Evolutionary conservation across 371 early-diverging fungal species (phyloP).

Genomic region (Haplosporangium sp.): DNA sequence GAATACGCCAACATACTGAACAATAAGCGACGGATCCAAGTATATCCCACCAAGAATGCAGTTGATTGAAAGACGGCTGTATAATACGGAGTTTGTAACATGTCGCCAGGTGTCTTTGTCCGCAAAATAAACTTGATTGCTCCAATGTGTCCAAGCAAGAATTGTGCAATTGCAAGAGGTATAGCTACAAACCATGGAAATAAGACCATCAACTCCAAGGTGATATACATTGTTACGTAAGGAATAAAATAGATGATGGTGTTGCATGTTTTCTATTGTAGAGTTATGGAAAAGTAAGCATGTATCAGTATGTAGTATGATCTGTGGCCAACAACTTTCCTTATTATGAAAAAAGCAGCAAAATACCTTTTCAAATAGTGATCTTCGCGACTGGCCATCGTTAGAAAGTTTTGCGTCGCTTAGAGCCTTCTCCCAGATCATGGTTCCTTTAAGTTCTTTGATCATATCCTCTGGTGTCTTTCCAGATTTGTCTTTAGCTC

Average conservation of each 20-base stretch:
- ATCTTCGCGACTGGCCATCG: slow-evolving; percentile 38
- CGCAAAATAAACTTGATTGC: slow-evolving; percentile 72
- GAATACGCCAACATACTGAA: slow-evolving; percentile 29
- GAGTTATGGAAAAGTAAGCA: neutral
- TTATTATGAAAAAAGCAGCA: neutral
- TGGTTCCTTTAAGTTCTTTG: slow-evolving; percentile 47
- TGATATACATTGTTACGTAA: slow-evolving; percentile 70
- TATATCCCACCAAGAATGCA: slow-evolving; percentile 72
- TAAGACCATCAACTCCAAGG: slow-evolving; percentile 65
- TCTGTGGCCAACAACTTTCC: neutral
- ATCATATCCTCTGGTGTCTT: slow-evolving; percentile 78
- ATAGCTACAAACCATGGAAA: slow-evolving; percentile 86
- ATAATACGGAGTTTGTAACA: slow-evolving; percentile 85
- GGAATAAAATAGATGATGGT: slow-evolving; percentile 79
- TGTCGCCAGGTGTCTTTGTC: slow-evolving; percentile 63
- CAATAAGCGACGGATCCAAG: slow-evolving; percentile 65
- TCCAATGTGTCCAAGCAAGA: slow-evolving; percentile 70
- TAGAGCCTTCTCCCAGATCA: slow-evolving; percentile 69
- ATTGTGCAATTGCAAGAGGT: slow-evolving; percentile 67
- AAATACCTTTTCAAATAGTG: slow-evolving; percentile 52
- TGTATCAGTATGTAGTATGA: neutral
- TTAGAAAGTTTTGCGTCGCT: slow-evolving; percentile 69
- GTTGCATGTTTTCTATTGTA: slow-evolving; percentile 64
- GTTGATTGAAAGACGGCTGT: slow-evolving; percentile 89
- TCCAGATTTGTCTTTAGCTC: slow-evolving; percentile 72